phyloP scores from a whole-genome alignment of 495 filamentous ascomycete species.

The Aspergillus olivimuriae region DNA sequence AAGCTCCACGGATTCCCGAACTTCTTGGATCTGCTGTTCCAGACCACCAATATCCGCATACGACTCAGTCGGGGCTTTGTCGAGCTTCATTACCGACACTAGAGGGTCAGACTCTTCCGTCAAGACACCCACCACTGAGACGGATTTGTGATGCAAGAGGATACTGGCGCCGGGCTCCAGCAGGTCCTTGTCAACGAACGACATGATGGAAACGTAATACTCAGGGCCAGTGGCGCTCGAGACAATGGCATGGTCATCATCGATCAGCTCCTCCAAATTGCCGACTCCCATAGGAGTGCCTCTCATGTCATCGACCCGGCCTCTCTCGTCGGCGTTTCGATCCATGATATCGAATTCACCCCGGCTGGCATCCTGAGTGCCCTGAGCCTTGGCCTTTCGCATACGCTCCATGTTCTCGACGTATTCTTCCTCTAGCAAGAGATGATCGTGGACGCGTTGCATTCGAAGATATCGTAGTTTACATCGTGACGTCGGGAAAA shows the following conservation, averaged over 20 bases:
- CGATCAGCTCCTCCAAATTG: conserved; percentile 97
- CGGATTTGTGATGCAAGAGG: conserved; percentile 93
- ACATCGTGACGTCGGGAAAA: conserved; percentile 93
- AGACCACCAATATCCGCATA: conserved; percentile 98
- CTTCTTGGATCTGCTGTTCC: conserved; percentile 94
- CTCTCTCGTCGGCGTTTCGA: conserved; percentile 89
- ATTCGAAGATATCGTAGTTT: conserved; percentile 94
- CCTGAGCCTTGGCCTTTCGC: conserved; percentile 85
- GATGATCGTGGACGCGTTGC: conserved; percentile 97
- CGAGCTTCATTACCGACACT: conserved; percentile 98
- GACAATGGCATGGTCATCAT: conserved; percentile 98
- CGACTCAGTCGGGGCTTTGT: conserved; percentile 96
- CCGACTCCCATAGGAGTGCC: conserved; percentile 98
- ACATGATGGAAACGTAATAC: conserved; percentile 99
- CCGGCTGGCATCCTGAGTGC: conserved; percentile 44
- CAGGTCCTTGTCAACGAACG: conserved; percentile 98
- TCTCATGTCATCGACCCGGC: conserved; percentile 96
- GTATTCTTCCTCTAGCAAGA: conserved; percentile 95
- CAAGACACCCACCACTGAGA: conserved; percentile 94
- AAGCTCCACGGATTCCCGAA: conserved; percentile 93
- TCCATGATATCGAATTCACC: conserved; percentile 44
- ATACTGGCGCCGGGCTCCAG: conserved; percentile 95
- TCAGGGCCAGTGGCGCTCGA: conserved; percentile 95
- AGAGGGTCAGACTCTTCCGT: conserved; percentile 95
- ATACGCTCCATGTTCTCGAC: conserved; percentile 97